These are phyloP conservation scores for Croton laevigatus DNA, from an alignment of 441 rosid genomes.

Conservation along the genomic window DNA sequence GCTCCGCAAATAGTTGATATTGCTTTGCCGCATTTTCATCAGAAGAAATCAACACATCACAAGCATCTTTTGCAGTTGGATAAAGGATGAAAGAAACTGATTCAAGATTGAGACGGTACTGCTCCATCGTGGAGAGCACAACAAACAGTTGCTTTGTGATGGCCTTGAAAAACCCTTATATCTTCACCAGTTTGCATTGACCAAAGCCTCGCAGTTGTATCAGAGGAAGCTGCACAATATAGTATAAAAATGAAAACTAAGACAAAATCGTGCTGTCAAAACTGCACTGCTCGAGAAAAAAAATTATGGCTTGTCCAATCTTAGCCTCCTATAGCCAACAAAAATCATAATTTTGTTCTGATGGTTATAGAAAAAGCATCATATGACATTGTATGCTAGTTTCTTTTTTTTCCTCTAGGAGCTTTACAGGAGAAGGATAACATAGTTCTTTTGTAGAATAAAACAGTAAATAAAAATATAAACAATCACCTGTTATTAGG, in stretches of 20 bases:
- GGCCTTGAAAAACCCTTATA: slow-evolving; percentile 75
- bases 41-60: too few relatives aligned
- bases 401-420: too few relatives aligned
- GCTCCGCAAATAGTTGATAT: too few relatives aligned
- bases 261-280: neutral
- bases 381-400: too few relatives aligned
- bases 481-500: slow-evolving; percentile 66
- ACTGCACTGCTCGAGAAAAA: neutral
- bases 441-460: neutral
- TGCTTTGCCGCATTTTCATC: too few relatives aligned
- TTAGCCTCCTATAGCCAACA: too few relatives aligned
- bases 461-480: neutral
- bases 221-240: slow-evolving; percentile 69
- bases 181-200: slow-evolving; percentile 61
- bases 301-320: neutral
- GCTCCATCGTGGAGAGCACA: slow-evolving; percentile 93
- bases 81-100: neutral
- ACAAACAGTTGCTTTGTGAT: slow-evolving; percentile 86
- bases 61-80: neutral
- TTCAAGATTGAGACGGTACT: slow-evolving; percentile 46
- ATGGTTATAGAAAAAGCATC: too few relatives aligned
- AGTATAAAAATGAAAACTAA: neutral
- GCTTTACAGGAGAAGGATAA: too few relatives aligned
- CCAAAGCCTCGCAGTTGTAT: slow-evolving; percentile 87
- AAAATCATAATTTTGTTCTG: neutral